phyloP scores from a whole-genome alignment of 2,329 filamentous ascomycete genomes.

The Pseudogymnoascus sp. region DNA sequence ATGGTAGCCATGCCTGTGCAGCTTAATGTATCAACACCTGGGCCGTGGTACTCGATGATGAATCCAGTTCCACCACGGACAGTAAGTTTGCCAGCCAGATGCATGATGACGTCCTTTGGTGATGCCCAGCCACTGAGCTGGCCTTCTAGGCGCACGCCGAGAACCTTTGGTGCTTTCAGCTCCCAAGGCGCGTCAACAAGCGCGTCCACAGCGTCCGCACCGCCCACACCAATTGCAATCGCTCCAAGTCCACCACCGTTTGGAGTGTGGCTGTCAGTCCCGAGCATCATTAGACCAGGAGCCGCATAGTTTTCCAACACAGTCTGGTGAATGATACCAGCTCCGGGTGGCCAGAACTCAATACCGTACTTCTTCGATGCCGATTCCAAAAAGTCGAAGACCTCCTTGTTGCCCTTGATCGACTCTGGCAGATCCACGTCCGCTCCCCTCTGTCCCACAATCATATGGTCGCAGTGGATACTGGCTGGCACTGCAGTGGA shows the following conservation, averaged over 20 bases:
- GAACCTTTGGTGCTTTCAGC: conserved; percentile 83
- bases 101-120: conserved; percentile 91
- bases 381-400: conserved; percentile 94
- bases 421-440: conserved; percentile 76
- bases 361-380: conserved; percentile 87
- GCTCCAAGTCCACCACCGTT: conserved; percentile 93
- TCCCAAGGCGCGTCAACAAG: conserved; percentile 97
- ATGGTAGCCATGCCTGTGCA: conserved; percentile 90
- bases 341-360: conserved; percentile 91
- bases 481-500: conserved; percentile 89
- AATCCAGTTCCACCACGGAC: conserved; percentile 90
- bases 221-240: conserved; percentile 93
- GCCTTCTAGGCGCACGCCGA: conserved; percentile 79
- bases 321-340: conserved; percentile 94
- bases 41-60: conserved; percentile 89
- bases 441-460: conserved; percentile 87
- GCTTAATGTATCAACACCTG: conserved; percentile 81
- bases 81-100: conserved; percentile 80
- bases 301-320: conserved; percentile 96
- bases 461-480: conserved; percentile 98
- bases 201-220: conserved; percentile 93
- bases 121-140: conserved; percentile 82
- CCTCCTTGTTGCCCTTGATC: conserved; percentile 88
- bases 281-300: conserved; percentile 98
- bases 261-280: conserved; percentile 93